Conservation (phyloP, 768 basidiomycete species). For the Leccinum boreale region DNA sequence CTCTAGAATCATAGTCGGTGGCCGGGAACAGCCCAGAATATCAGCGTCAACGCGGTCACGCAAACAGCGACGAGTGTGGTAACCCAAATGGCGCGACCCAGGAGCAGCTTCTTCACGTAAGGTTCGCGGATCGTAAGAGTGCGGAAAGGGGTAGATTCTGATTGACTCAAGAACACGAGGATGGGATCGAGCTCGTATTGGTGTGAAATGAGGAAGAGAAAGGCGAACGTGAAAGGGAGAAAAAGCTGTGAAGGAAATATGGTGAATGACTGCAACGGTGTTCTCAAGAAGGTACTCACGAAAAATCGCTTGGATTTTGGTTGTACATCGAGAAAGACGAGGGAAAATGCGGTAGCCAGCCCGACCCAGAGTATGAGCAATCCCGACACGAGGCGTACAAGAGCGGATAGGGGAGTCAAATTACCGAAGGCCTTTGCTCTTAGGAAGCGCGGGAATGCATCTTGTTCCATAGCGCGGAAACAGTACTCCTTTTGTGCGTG, state of each 20-base stretch:
- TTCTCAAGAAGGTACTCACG: constrained; percentile 53
- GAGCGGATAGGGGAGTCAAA: constrained; percentile 85
- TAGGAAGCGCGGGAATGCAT: constrained; percentile 91
- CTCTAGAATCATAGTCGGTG: constrained; percentile 61
- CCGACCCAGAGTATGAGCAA: constrained; percentile 92
- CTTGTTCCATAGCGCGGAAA: constrained; percentile 94
- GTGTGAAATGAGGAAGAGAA: constrained; percentile 90
- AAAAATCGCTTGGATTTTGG: constrained; percentile 93
- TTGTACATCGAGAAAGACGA: constrained; percentile 90
- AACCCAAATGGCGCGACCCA: constrained; percentile 92
- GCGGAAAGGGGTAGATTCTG: constrained; percentile 96
- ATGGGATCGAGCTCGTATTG: constrained; percentile 97
- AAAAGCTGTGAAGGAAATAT: constrained; percentile 63
- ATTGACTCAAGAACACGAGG: constrained; percentile 89
- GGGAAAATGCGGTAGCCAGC: constrained; percentile 84
- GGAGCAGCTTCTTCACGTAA: constrained; percentile 87
- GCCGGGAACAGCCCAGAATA: constrained; percentile 97
- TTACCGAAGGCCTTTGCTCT: constrained; percentile 98
- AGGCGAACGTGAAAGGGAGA: constrained; percentile 86
- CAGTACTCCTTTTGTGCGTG: constrained; percentile 97
- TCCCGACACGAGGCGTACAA: constrained; percentile 82
- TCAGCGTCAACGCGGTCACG: constrained; percentile 76
- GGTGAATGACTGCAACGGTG: neutral
- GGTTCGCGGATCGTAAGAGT: constrained; percentile 89
- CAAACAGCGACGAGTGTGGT: constrained; percentile 72